phyloP scores from a whole-genome alignment of 176 grass and related monocot species.

The Typha latifolia region DNA sequence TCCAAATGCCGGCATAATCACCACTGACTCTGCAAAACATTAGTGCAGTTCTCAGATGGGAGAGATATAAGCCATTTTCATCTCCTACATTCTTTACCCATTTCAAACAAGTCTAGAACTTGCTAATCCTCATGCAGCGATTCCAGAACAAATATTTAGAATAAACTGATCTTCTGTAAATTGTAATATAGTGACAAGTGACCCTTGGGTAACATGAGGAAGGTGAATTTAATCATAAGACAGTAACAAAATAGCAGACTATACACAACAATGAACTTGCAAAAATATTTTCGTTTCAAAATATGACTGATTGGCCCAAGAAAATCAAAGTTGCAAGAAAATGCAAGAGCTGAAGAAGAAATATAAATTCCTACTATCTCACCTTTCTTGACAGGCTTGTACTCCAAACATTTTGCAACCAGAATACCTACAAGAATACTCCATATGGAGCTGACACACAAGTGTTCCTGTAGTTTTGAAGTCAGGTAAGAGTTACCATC shows the following conservation, averaged over 20 bases:
- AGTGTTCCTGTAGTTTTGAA: constrained; percentile 41
- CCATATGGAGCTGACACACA: constrained; percentile 47
- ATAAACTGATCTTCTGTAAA: too few relatives aligned
- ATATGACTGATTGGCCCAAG: too few relatives aligned
- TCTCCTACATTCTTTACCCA: background rate
- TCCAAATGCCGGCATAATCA: constrained; percentile 75
- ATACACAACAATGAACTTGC: too few relatives aligned
- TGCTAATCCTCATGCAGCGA: background rate
- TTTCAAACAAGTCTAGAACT: background rate
- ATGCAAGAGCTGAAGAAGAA: background rate
- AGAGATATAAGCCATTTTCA: background rate
- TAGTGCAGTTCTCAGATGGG: constrained; percentile 3
- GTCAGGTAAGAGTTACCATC: background rate
- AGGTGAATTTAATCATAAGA: too few relatives aligned
- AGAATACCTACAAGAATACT: constrained; percentile 30
- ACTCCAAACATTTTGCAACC: constrained; percentile 40
- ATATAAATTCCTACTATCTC: constrained; percentile 6
- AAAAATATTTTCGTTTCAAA: too few relatives aligned
- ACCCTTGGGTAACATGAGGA: too few relatives aligned
- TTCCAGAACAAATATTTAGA: background rate
- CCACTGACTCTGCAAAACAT: constrained; percentile 47
- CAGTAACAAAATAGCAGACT: too few relatives aligned
- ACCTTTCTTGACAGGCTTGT: constrained; percentile 78
- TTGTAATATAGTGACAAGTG: too few relatives aligned
- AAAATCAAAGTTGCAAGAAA: too few relatives aligned